A percentile compares a stretch with the other conserved stretches of the same genome.
These are phyloP conservation scores for Globisporangium cystogenes DNA, from an alignment of 352 stramenopile genomes.

Conservation along the genomic window DNA sequence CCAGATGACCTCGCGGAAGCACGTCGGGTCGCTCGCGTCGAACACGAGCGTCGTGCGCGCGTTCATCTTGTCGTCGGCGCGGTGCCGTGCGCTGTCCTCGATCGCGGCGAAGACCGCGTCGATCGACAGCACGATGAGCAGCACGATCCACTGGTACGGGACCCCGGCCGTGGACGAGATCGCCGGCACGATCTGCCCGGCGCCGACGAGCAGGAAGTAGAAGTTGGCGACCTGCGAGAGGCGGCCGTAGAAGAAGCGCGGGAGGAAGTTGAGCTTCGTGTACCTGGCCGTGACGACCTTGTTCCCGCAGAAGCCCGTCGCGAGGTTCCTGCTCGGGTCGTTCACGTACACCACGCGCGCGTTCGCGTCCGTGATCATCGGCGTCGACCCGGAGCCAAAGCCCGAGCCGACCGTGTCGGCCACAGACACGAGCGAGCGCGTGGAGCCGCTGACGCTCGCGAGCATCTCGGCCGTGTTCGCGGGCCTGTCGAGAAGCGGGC, in stretches of 20 bases:
- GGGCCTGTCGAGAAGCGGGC: not conserved
- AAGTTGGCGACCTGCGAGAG: conserved; percentile 87
- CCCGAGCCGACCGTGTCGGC: conserved; percentile 1
- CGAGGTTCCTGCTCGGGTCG: conserved; percentile 40
- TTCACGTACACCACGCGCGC: conserved; percentile 76
- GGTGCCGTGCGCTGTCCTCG: conserved; percentile 74
- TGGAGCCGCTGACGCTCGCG: conserved; percentile 1
- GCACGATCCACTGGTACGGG: conserved; percentile 85
- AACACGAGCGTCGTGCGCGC: conserved; percentile 58
- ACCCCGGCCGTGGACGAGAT: conserved; percentile 85
- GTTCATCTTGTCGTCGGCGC: conserved; percentile 82
- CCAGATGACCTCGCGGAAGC: conserved; percentile 58
- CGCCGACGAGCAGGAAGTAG: conserved; percentile 87
- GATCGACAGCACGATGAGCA: conserved; percentile 79
- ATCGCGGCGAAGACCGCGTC: conserved; percentile 83
- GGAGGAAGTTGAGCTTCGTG: conserved; percentile 84
- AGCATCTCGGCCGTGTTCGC: not conserved
- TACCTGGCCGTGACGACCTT: conserved; percentile 83
- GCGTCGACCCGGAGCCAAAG: not conserved
- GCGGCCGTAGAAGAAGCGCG: conserved; percentile 77
- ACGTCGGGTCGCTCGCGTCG: conserved; percentile 27
- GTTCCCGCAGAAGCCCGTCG: conserved; percentile 70
- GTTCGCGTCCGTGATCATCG: conserved; percentile 32
- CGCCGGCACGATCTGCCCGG: conserved; percentile 77
- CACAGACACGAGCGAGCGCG: conserved; percentile 11